Base-by-base conservation (phyloP, 306 rosid genomes). In the Hylodesmum podocarpum region DNA sequence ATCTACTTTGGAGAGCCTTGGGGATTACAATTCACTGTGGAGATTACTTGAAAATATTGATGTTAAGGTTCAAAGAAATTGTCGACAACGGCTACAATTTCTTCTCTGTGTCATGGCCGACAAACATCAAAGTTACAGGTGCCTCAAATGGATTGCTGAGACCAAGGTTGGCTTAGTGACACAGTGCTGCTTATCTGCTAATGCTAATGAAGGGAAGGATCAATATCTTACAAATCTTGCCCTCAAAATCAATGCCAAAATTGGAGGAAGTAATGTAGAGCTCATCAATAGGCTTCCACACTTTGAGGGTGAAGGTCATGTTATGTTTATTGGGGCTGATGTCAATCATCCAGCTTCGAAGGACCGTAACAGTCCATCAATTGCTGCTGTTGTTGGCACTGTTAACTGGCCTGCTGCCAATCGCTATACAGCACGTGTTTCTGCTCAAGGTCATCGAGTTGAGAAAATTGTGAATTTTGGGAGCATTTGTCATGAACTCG, bases 301-400 rank as follows among this genome's bases (percentile, higher is more conserved):
- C 16, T 75, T 87, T 77, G 72, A 66, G 10, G 83, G 76, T 16
- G 81, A 75, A 15, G 88, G 81, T 27, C 86, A 84, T 79, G 93
- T 88, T n/a, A 88, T 92, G 96, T 88, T 92, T 34, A 51, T 92
- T 11, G 97, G 97, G 51, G 97, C 97, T 41, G 97, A 92, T 84
- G 97, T 92, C 44, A 92, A 88, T 70, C 97, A 92, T 81, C 96
- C 97, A 2, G 85, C 43, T 19, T 63, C 92, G 3, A 50, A 75
- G 36, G 86, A 87, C 55, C 13, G 3, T 5, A 28, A 36, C 0
- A 84, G 93, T 79, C 93, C 91, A n/a, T 92, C 97, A 12, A 92
- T 90, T 70, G 91, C 84, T 16, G 96, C 97, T 7, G 93, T 90
- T 36, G 97, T 92, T 74, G 90, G 82, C 39, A 76, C 93, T 13